These are phyloP conservation scores for Globisporangium viniferum DNA, from an alignment of 352 stramenopile genomes.

Conservation along the genomic window DNA sequence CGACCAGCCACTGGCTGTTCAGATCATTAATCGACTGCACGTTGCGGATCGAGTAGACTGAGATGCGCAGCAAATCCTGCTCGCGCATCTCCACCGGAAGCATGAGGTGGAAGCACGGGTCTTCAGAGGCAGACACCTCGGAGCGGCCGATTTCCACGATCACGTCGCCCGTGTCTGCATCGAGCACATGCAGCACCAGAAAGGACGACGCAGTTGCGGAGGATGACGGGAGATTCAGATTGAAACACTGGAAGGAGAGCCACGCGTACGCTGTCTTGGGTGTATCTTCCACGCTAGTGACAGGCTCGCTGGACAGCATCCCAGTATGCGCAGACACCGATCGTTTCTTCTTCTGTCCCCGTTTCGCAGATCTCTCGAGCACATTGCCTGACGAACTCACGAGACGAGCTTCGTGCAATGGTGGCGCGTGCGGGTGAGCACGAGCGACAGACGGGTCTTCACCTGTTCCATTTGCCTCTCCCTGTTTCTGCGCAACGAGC, in stretches of 20 bases:
- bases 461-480: neutral
- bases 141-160: slow-evolving; percentile 68
- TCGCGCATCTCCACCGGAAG: slow-evolving; percentile 57
- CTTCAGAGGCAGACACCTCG: slow-evolving; percentile 63
- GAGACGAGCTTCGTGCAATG: slow-evolving; percentile 6
- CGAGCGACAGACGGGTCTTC: neutral
- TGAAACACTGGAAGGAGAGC: slow-evolving; percentile 85
- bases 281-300: neutral
- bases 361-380: slow-evolving; percentile 1
- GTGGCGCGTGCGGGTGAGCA: slow-evolving; percentile 1
- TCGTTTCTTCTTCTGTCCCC: slow-evolving; percentile 12
- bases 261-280: slow-evolving; percentile 35
- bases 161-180: slow-evolving; percentile 35
- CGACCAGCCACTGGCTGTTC: slow-evolving; percentile 73
- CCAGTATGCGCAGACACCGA: slow-evolving; percentile 12
- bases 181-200: slow-evolving; percentile 62
- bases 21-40: slow-evolving; percentile 54
- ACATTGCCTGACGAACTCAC: slow-evolving; percentile 16
- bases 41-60: slow-evolving; percentile 69
- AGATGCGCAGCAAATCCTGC: slow-evolving; percentile 50
- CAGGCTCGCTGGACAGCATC: neutral
- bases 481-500: slow-evolving; percentile 8
- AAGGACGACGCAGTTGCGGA: slow-evolving; percentile 48
- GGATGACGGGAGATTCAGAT: slow-evolving; percentile 64
- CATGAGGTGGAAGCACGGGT: slow-evolving; percentile 81